These are phyloP conservation scores for Aureobasidium sp. DNA, from an alignment of 2,329 filamentous ascomycete genomes.

Conservation along the genomic window DNA sequence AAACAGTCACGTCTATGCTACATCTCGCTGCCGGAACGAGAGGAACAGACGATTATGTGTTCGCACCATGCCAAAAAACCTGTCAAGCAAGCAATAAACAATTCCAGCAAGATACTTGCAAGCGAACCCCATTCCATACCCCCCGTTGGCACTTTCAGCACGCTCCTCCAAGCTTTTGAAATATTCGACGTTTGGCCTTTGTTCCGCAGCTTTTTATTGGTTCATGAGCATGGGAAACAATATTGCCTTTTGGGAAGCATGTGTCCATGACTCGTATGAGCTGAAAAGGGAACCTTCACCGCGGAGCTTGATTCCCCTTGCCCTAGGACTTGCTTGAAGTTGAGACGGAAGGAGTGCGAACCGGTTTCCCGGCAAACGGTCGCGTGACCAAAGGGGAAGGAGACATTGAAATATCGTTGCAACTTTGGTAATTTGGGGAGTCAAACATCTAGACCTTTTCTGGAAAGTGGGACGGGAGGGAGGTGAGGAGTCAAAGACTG, in stretches of 20 bases:
- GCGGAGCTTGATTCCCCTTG: background rate
- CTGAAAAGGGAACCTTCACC: background rate
- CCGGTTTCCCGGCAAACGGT: background rate
- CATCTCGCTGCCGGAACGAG: constrained; percentile 1
- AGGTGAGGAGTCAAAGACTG: no score
- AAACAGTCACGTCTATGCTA: background rate
- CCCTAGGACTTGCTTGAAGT: background rate
- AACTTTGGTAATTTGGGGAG: no score
- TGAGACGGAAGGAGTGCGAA: background rate
- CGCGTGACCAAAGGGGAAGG: background rate
- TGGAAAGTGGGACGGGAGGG: no score
- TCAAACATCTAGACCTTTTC: background rate
- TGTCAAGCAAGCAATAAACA: background rate
- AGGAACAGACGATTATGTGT: background rate
- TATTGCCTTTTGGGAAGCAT: background rate
- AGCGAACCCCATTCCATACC: no score
- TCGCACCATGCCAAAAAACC: background rate
- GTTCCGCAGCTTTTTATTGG: background rate
- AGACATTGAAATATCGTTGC: background rate
- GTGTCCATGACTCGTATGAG: background rate
- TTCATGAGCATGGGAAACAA: no score
- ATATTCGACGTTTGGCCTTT: background rate
- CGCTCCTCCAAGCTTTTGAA: background rate
- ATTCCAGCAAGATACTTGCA: no score
- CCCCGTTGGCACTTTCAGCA: no score